Conservation (phyloP, 2,329 filamentous ascomycete species). For the Epichloe brachyelytri region DNA sequence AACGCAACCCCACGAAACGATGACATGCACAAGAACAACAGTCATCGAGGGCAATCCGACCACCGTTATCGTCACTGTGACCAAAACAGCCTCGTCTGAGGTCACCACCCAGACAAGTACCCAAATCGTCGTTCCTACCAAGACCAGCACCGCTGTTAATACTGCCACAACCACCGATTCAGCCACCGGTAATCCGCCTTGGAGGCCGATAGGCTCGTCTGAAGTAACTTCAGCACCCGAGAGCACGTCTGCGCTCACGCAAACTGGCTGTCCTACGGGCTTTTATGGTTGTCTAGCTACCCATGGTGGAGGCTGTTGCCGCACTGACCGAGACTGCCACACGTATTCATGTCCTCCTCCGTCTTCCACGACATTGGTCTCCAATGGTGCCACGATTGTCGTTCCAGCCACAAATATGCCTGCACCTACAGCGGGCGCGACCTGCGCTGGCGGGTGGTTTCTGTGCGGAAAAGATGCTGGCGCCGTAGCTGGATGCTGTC, state of each 20-base stretch:
- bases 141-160: constrained; percentile 19
- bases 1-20: constrained; percentile 14
- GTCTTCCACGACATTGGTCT: constrained; percentile 49
- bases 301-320: constrained; percentile 76
- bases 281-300: constrained; percentile 85
- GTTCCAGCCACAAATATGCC: constrained; percentile 42
- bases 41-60: constrained; percentile 22
- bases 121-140: constrained; percentile 5
- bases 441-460: constrained; percentile 72
- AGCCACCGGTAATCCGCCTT: constrained; percentile 29
- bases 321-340: constrained; percentile 73
- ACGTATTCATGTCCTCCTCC: constrained; percentile 62
- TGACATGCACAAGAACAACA: constrained; percentile 28
- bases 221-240: constrained; percentile 23
- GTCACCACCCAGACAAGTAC: constrained; percentile 22
- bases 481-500: constrained; percentile 73
- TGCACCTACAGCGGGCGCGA: constrained; percentile 28
- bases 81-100: constrained; percentile 21
- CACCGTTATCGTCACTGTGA: constrained; percentile 29
- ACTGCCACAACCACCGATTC: constrained; percentile 23
- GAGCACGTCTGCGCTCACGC: constrained; percentile 23
- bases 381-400: constrained; percentile 56
- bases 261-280: constrained; percentile 60
- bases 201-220: constrained; percentile 24
- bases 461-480: constrained; percentile 45